Evolutionary conservation across 2,329 filamentous ascomycete species (phyloP).

Genomic region (Acrocalymma vagum): DNA sequence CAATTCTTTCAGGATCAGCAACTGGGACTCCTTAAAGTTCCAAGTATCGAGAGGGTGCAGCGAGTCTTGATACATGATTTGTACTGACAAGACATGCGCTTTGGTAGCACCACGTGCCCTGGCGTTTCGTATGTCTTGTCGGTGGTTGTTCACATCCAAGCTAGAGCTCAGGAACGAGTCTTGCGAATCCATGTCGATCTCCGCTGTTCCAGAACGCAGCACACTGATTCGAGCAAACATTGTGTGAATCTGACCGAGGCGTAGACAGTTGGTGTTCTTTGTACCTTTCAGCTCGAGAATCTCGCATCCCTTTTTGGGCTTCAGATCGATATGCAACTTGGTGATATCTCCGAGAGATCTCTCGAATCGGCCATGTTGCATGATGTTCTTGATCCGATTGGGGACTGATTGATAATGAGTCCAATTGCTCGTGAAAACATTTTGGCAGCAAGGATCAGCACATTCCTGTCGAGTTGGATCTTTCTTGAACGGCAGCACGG

Average conservation of each 20-base stretch:
- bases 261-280: conserved; percentile 25
- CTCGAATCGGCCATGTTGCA: conserved; percentile 34
- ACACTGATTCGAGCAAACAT: conserved; percentile 32
- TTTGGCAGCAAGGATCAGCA: conserved; percentile 30
- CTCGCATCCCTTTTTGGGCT: conserved; percentile 32
- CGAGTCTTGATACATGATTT: conserved; percentile 29
- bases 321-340: conserved; percentile 29
- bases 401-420: conserved; percentile 30
- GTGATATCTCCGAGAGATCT: conserved; percentile 30
- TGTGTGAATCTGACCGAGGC: conserved; percentile 36
- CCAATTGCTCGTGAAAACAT: conserved; percentile 35
- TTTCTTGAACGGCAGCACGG: conserved; percentile 28
- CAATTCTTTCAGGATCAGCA: conserved; percentile 28
- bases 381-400: conserved; percentile 30
- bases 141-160: conserved; percentile 26
- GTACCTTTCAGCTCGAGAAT: conserved; percentile 25
- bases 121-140: conserved; percentile 29
- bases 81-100: conserved; percentile 33
- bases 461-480: conserved; percentile 23
- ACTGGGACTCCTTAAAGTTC: conserved; percentile 33
- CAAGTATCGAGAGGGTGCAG: conserved; percentile 27
- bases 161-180: conserved; percentile 33
- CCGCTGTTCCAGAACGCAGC: conserved; percentile 17
- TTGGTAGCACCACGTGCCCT: conserved; percentile 25
- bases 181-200: conserved; percentile 21